Base-by-base conservation (phyloP, 257 asterid genomes). In the Solanum etuberosum region DNA sequence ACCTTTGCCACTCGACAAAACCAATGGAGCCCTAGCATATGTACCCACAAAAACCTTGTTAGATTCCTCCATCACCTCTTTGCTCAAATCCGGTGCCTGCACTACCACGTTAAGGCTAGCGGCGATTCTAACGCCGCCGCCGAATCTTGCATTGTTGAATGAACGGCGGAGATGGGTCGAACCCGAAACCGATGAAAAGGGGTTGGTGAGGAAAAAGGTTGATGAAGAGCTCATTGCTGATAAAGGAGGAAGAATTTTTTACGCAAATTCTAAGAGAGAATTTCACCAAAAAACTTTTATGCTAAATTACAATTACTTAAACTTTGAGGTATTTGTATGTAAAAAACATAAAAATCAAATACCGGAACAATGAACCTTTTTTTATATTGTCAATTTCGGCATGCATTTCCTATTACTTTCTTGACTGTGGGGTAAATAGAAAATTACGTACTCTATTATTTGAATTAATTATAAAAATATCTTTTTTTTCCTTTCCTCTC, bases 1-100 rank as follows among this genome's bases (percentile, higher is more conserved):
- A 1, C 99, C 99, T 72, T 92, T 94, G 87, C 99, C 99, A 88
- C 95, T 90, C 63, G 93, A 78, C 76, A 96, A 86, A 70, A 95
- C 98, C 86, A 96, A 86, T 63, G 94, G 96, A 48, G 91, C 83
- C 93, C 99, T 94, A 15, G 97, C 98, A 83, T 97, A 97, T 1
- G 99, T 94, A 16, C 98, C 96, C 88, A 97, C 99, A 5, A 97
- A 48, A 84, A 84, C 91, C 89, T 91, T 93, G 84, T 92, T 93
- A 81, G 93, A 98, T 80, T 95, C 97, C 42, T 95, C 97, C 68
- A 97, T 96, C 16, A 95, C 87, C 83, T 92, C 94, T 68, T 91
- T 87, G 83, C 93, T 16, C 42, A 37, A 35, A 73, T 35, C 51
- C 51, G 89, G 89, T 15, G 92, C 71, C 7, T 90, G 90, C 85